Percentiles rank a stretch among this genome's conserved stretches.
These are phyloP conservation scores for Corymbia maculata DNA, from an alignment of 345 rosid species.

Conservation along the genomic window DNA sequence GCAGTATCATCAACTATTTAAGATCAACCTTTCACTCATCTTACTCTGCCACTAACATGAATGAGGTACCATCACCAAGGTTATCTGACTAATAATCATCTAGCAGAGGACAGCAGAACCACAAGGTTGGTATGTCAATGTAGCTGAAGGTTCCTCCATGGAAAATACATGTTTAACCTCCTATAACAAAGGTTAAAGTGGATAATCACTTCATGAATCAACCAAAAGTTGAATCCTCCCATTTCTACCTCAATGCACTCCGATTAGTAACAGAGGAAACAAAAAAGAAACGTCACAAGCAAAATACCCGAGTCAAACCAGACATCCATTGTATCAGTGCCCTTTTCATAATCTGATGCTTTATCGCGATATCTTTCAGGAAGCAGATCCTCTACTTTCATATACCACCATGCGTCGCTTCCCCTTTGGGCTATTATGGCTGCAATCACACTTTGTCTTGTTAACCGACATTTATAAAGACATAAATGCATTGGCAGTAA, in stretches of 20 bases:
- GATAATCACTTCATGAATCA: not conserved
- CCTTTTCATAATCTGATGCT: slow-evolving; percentile 78
- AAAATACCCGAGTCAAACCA: slow-evolving; percentile 91
- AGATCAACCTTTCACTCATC: not conserved
- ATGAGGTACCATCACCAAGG: not conserved
- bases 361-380: slow-evolving; percentile 64
- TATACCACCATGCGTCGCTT: slow-evolving; percentile 97
- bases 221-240: not conserved
- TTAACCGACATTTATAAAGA: not conserved
- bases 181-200: not conserved
- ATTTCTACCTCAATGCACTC: not conserved
- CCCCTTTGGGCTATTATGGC: slow-evolving; percentile 73
- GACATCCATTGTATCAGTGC: slow-evolving; percentile 98
- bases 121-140: not conserved
- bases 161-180: not conserved
- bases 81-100: not conserved
- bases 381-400: slow-evolving; percentile 77
- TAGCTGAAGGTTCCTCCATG: not conserved
- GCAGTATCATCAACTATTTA: not conserved
- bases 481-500: not conserved
- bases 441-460: slow-evolving; percentile 10
- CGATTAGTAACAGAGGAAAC: not conserved
- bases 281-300: not conserved
- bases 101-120: not conserved
- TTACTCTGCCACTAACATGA: not conserved